Evolutionary conservation across 345 rosid species (phyloP).

Genomic region (Heritiera fomes): DNA sequence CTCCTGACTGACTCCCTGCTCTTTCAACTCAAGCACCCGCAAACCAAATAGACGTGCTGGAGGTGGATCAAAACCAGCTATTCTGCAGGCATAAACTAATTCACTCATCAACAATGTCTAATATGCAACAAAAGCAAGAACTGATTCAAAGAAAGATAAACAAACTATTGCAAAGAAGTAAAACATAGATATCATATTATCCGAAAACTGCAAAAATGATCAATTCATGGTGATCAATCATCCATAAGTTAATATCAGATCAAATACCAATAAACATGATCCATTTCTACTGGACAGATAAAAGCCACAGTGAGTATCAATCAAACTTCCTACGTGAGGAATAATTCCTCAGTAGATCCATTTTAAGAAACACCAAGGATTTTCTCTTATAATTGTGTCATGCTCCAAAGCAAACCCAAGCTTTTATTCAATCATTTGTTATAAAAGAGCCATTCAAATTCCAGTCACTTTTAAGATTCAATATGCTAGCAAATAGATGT

Average conservation of each 20-base stretch:
- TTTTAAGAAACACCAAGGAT: not conserved
- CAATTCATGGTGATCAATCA: not conserved
- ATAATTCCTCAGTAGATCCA: not conserved
- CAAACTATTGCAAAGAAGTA: not conserved
- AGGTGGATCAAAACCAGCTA: slow-evolving; percentile 61
- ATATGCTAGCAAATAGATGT: not conserved
- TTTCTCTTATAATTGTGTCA: not conserved
- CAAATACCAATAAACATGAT: not conserved
- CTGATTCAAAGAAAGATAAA: not conserved
- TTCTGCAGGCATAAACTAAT: slow-evolving; percentile 42
- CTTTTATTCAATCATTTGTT: not conserved
- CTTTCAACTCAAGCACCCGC: slow-evolving; percentile 77
- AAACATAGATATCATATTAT: not conserved
- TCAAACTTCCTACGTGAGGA: not conserved
- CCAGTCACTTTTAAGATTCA: not conserved
- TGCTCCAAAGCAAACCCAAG: not conserved
- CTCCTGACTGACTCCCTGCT: slow-evolving; percentile 70
- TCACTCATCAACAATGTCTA: not conserved
- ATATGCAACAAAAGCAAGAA: slow-evolving; percentile 10
- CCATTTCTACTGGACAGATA: not conserved
- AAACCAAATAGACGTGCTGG: slow-evolving; percentile 72
- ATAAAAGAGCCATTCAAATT: not conserved
- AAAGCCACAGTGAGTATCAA: not conserved
- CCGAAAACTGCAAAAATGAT: not conserved
- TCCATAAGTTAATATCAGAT: not conserved